Evolutionary conservation across 345 rosid genomes (phyloP), one percentile per base, ranked within the genome.

Genomic region (Eucalyptus cladocalyx): DNA sequence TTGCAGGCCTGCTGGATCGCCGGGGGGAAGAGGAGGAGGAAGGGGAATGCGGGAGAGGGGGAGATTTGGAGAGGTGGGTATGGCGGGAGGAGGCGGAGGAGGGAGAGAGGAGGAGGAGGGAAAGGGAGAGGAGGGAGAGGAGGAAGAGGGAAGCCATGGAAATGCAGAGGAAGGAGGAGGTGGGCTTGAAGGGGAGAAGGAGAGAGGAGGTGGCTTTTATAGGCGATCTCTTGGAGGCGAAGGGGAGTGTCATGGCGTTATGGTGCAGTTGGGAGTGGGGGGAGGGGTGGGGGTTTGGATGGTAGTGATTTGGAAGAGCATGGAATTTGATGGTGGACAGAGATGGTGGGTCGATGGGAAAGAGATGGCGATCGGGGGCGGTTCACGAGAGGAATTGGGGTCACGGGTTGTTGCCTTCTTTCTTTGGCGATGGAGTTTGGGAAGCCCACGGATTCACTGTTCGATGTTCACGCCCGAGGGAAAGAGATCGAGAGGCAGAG

Each of bases 121-220:
- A 48, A 6, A 80, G 24, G 89, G 88, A 85, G 81, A 90, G 69
- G 65, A 85, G 40, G 92, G 91, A 88, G 43, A 92, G 89, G 89
- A 92, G 53, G 89, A 92, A 54, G 90, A 90, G 83, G 86, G 92
- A 43, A 40, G 94, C 92, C 93, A 92, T 90, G 87, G 92, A 67
- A 47, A 88, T 4, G 90, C 91, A 56, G 30, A 80, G 88, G 72
- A 89, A 54, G 40, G 76, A 54, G 83, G 89, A n/a, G 53, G 51
- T 2, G 80, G 87, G 87, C 8, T 69, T 76, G 80, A 72, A 42
- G 65, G 86, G 28, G 87, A 21, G 87, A 37, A 51, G 43, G 60
- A 42, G 40, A n/a, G 72, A 87, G 62, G 48, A 34, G 72, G 45
- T 65, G 87, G 91, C 42, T 56, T 87, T 89, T 89, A 87, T 89